Conservation (phyloP, 2,329 filamentous ascomycete species). For the Alternaria ventricosa region DNA sequence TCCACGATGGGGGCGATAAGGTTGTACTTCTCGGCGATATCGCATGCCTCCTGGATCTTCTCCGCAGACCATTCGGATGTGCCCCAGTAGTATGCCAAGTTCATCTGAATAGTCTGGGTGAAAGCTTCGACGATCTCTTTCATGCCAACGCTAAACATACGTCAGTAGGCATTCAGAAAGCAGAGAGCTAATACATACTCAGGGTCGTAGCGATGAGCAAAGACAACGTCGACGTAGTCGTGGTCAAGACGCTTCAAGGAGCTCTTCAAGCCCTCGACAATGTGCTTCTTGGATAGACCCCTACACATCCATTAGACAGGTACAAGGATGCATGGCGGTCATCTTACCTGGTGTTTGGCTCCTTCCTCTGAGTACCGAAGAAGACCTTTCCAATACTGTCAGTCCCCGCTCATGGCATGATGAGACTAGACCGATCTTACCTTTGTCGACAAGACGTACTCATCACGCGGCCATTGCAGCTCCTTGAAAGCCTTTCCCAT, state of each 20-base stretch:
- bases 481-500: conserved; percentile 60
- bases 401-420: not conserved
- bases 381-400: conserved; percentile 50
- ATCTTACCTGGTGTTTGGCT: conserved; percentile 57
- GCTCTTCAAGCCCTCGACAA: conserved; percentile 65
- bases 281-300: conserved; percentile 58
- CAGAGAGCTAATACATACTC: conserved; percentile 32
- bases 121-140: conserved; percentile 67
- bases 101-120: conserved; percentile 60
- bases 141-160: conserved; percentile 59
- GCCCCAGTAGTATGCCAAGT: conserved; percentile 62
- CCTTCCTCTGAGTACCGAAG: conserved; percentile 64
- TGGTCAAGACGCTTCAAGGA: conserved; percentile 65
- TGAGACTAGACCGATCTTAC: conserved; percentile 1
- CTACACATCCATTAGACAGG: conserved; percentile 17
- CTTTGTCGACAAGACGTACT: conserved; percentile 37
- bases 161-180: conserved; percentile 3
- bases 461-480: conserved; percentile 55
- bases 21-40: conserved; percentile 68
- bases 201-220: conserved; percentile 66
- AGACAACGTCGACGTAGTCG: conserved; percentile 71
- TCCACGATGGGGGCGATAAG: conserved; percentile 63
- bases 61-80: conserved; percentile 66
- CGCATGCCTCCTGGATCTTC: conserved; percentile 65
- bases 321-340: not conserved